Base-by-base conservation (phyloP, 2,329 filamentous ascomycete species). In the Emergomyces pasteurianus region DNA sequence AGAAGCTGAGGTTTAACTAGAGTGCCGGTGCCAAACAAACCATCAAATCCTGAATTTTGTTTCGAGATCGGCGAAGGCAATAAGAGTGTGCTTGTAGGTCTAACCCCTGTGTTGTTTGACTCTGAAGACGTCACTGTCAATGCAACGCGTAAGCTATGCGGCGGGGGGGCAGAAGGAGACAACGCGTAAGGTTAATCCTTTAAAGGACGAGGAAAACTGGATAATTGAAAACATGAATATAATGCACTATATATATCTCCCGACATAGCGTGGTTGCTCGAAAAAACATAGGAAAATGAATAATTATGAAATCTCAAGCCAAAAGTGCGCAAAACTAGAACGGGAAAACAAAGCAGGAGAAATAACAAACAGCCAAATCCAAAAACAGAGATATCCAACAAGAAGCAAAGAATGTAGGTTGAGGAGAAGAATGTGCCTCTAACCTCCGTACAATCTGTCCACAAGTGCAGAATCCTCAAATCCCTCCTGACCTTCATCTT, bases 401-500 rank as follows among this genome's bases (percentile, higher is more conserved):
- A 47, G 47, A 46, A 21, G 26, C 18, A 47, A 58, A 16, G 36
- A 57, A 57, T 18, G 42, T 57, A 43, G 31, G 12, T 43, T 28
- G n/a, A n/a, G 18, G n/a, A 34, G 42, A 23, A 34, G 18, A n/a
- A 3, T 5, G n/a, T 26, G n/a, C 18, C 18, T 12, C 16, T 38
- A 5, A n/a, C 5, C 12, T 18, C n/a, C 10, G 12, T 58, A 49
- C 18, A 38, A 57, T 14, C 26, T 57, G 21, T 31, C 38, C 54
- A 26, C 54, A 12, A 57, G 9, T 10, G 38, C 23, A 16, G 54
- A 57, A 34, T 57, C 38, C 16, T 57, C 42, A 49, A 58, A 49
- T 10, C 23, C 42, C 36, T 58, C 26, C n/a, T n/a, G 38, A 40
- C 14, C 55, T 14, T 43, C 42, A 8, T 64, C 58, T 9, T 67